Evolutionary conservation across 768 basidiomycete genomes (phyloP), one percentile per base, ranked within the genome.

Genomic region (Agrocybe praecox): DNA sequence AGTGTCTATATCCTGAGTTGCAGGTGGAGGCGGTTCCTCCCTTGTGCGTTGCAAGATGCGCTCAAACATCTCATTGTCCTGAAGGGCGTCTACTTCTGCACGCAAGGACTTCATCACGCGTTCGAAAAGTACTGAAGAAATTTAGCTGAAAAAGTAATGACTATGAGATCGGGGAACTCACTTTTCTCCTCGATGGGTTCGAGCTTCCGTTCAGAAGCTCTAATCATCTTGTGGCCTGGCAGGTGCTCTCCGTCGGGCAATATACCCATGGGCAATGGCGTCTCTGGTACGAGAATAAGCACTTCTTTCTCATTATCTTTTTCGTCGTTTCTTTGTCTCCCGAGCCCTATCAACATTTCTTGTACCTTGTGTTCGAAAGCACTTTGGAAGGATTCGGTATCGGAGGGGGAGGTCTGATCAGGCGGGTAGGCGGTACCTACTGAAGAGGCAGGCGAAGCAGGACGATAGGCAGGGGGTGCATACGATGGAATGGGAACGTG

Each of bases 361-460:
- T 75, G 75, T 62, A n/a, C n/a, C n/a, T 80, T 82, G 54, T 58
- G 61, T 57, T 80, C 80, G 52, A 84, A 80, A 0, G 64, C 73
- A 2, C 53, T 51, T 43, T 76, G 71, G 24, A 70, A 62, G 0
- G 60, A 59, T 58, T 84, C 81, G n/a, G 64, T 60, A 61, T 84
- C 82, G 44, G 76, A 77, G 46, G 67, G 64, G 2, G 78, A 73
- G 1, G 80, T 82, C 57, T 79, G 76, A 63, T 82, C 81, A 46
- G 72, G 71, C 12, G 67, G 72, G 50, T 80, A 79, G 1, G 72
- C 61, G 15, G 80, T 82, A 43, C 81, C 81, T 19, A 83, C 72
- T 14, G 82, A 83, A 55, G 80, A 81, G 17, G 81, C 75, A 12
- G 81, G 81, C 10, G 82, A 84, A 2, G 81, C 74, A 9, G 76